Base-by-base conservation (phyloP, 352 stramenopile genomes). In the Globisporangium acanthophoron region DNA sequence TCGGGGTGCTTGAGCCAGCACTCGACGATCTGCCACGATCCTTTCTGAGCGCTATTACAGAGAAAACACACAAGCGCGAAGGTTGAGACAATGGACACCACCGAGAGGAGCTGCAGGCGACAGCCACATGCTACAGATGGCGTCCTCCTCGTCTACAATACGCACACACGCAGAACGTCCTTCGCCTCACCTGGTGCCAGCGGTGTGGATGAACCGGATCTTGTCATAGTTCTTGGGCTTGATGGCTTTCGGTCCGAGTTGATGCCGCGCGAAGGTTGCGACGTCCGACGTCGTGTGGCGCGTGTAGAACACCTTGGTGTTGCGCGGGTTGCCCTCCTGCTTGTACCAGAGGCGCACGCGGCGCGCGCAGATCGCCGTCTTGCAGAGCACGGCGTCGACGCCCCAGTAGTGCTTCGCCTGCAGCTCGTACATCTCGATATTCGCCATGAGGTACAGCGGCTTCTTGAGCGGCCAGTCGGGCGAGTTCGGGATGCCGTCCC, bases 351-450 rank as follows among this genome's bases (percentile, higher is more conserved):
- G 66, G 33, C 35, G 51, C n/a, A 71, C 9, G 39, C 49, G 46
- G 18, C 27, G 51, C 24, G 58, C 46, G n/a, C 56, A 59, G 43
- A 53, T 12, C n/a, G 43, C 43, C 1, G 75, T 92, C 56, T 80
- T 84, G 55, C 73, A 83, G 21, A 87, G 54, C 48, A 87, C 70
- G 9, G 78, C 62, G 47, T 88, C 74, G 5, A 64, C 71, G 8
- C 54, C 37, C 64, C 66, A 78, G 52, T 76, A 83, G 40, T 88
- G 73, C 11, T 63, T 49, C 3, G 71, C 66, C 12, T 66, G 29
- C 0, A 85, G 65, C 58, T 84, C 75, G 59, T 80, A 70, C 76
- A 86, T 86, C 62, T 86, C 73, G 31, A 80, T 74, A 59, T 80
- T 80, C 16, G 69, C 64, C 70, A 81, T 78, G 35, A 81, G 56